Base-by-base conservation (phyloP, 2,329 filamentous ascomycete species). In the Talaromyces sp. region DNA sequence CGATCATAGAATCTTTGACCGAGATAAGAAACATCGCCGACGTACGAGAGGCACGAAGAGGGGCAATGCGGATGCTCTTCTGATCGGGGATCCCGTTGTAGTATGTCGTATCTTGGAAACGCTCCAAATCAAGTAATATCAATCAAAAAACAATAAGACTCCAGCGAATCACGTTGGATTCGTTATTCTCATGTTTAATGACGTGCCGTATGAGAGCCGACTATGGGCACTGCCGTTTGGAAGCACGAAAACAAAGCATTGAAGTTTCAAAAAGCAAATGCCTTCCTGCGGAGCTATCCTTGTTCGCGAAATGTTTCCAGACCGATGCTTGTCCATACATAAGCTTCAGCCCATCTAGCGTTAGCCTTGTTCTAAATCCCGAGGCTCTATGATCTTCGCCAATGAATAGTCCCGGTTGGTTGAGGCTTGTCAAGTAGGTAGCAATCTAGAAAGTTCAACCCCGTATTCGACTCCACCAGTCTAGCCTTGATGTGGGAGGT, bases 21-120 rank as follows among this genome's bases (percentile, higher is more conserved):
- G 11, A 45, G 60, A 45, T 56, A 47, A 57, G 60, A 35, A 62
- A 62, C 60, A 62, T 62, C 49, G 19, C 60, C 50, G 60, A 62
- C 13, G n/a, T 56, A 31, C 27, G 1, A 31, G 27, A 31, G 5
- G 27, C 5, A 31, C 49, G 54, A 58, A 56, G 43, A 52, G 49
- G 49, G 35, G 47, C 9, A 31, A 16, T 24, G 45, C 45, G 54
- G 22, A 56, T 62, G 37, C 13, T 13, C 35, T 37, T 41, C 16
- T 33, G 49, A 41, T 41, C 13, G 16, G 37, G 35, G 11, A 37
- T 27, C 49, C 49, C 35, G 35, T 63, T 4, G 33, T 47, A 39
- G 19, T 43, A 45, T 43, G 56, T 59, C 35, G 35, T 27, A 41
- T 59, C 22, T 45, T n/a, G 37, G 35, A 58, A 24, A 33, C 35